Percentiles rank a stretch among this genome's conserved stretches.
Evolutionary conservation across 495 filamentous ascomycete genomes (phyloP).

Genomic region (Letharia columbiana): DNA sequence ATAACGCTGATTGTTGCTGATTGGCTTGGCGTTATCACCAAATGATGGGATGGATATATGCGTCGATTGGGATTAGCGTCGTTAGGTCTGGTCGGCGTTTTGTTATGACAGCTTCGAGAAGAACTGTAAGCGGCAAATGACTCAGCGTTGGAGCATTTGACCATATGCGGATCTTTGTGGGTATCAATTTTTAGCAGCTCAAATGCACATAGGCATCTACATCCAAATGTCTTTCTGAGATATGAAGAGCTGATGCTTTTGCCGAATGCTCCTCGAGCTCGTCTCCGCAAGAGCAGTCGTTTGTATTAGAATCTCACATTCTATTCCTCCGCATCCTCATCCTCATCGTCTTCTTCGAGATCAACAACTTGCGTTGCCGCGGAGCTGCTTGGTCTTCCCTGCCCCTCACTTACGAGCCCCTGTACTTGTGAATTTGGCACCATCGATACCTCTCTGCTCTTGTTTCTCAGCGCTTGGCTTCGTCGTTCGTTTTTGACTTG

Average conservation of each 20-base stretch:
- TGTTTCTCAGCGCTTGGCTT: constrained; percentile 11
- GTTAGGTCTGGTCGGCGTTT: neutral
- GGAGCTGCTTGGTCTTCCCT: neutral
- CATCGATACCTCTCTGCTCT: constrained; percentile 13
- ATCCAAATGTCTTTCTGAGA: neutral
- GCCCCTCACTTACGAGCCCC: neutral
- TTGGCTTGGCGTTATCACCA: constrained; percentile 78
- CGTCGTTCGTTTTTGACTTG: constrained; percentile 11
- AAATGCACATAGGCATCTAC: neutral
- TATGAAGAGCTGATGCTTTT: neutral
- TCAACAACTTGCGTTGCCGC: neutral
- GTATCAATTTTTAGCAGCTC: neutral
- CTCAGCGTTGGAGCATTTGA: neutral
- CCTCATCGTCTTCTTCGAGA: constrained; percentile 11
- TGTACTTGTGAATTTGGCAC: constrained; percentile 16
- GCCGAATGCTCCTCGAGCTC: neutral
- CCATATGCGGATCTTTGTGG: neutral
- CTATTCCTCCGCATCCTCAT: constrained; percentile 10
- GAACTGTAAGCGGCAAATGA: neutral
- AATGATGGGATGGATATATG: constrained; percentile 7
- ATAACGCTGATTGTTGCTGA: constrained; percentile 87
- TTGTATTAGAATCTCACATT: neutral
- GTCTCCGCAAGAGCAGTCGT: neutral
- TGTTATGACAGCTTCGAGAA: neutral
- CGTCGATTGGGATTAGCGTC: neutral